phyloP scores from a whole-genome alignment of 148 eudicot species.

The Mesembryanthemum crystallinum region DNA sequence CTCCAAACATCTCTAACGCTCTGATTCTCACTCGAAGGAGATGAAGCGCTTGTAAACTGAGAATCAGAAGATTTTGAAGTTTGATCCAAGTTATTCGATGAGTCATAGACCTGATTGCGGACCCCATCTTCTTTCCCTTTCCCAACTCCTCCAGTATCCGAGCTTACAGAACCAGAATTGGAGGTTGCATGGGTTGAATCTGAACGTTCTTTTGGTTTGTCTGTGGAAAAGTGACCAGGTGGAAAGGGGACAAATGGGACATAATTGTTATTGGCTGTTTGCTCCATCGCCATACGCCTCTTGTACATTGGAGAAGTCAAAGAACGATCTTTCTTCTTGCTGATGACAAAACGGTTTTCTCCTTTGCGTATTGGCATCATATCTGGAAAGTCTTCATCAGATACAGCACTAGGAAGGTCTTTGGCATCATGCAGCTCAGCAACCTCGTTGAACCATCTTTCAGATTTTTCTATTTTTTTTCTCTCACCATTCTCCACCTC shows the following conservation, averaged over 20 bases:
- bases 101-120: background rate
- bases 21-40: constrained; percentile 27
- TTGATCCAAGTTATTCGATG: constrained; percentile 16
- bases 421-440: constrained; percentile 46
- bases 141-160: constrained; percentile 16
- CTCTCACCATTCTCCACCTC: constrained; percentile 24
- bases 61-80: constrained; percentile 12
- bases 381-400: constrained; percentile 66
- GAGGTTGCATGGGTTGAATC: constrained; percentile 21
- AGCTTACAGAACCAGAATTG: background rate
- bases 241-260: constrained; percentile 98
- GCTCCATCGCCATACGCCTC: constrained; percentile 70
- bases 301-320: constrained; percentile 68
- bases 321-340: constrained; percentile 83
- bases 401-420: constrained; percentile 35
- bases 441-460: constrained; percentile 51
- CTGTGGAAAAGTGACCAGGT: constrained; percentile 72
- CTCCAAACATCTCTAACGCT: constrained; percentile 37
- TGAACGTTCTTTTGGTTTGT: constrained; percentile 25
- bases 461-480: constrained; percentile 42
- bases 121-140: constrained; percentile 17
- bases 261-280: constrained; percentile 46
- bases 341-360: constrained; percentile 66
- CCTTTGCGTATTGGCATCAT: constrained; percentile 81
- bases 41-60: constrained; percentile 10